Evolutionary conservation across 2,329 filamentous ascomycete species (phyloP), one percentile per base, ranked within the genome.

Genomic region (Coniella vitis): DNA sequence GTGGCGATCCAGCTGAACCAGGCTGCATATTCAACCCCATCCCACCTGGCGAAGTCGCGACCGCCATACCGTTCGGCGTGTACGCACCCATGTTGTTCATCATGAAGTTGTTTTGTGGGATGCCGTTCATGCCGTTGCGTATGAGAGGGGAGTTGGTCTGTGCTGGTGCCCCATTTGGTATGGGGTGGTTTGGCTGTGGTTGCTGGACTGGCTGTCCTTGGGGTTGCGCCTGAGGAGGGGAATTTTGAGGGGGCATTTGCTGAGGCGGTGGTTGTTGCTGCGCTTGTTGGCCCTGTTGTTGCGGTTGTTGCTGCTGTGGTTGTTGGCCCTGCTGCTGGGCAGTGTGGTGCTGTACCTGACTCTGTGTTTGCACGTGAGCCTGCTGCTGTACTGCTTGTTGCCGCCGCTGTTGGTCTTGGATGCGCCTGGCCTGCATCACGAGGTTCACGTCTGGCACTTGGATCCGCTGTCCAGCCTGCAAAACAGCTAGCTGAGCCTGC

Each of bases 401-500:
- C 19, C 45, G 48, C 35, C 78, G 72, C 58, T 84, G 81, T 57
- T 83, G 79, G 58, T 86, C 81, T 10, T 84, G 75, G 37, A 87
- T 80, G 38, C 80, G 78, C 47, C 82, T 80, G 14, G 82, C 78
- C 58, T 85, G 82, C 57, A 84, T 69, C 56, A 83, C 72, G 40
- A 83, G 64, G 47, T 73, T 73, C 21, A 77, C 68, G 52, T 82
- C 77, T 3, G 69, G 63, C 56, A 75, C 66, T 2, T 80, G 76
- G 69, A 87, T 76, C 47, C 84, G 76, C 46, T 79, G 74, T 54
- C 84, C 76, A 5, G 69, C 70, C 54, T 76, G 70, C 31, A 75
- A 69, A 14, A 74, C 73, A 58, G 85, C 83, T 69, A 88, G 76
- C 55, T 85, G 85, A 20, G 84, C 82, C 61, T 87, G 84, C 10